A percentile compares a stretch with the other conserved stretches of the same genome.
These are phyloP conservation scores for Fusarium succisae DNA, from an alignment of 2,329 filamentous ascomycete species.

Conservation along the genomic window DNA sequence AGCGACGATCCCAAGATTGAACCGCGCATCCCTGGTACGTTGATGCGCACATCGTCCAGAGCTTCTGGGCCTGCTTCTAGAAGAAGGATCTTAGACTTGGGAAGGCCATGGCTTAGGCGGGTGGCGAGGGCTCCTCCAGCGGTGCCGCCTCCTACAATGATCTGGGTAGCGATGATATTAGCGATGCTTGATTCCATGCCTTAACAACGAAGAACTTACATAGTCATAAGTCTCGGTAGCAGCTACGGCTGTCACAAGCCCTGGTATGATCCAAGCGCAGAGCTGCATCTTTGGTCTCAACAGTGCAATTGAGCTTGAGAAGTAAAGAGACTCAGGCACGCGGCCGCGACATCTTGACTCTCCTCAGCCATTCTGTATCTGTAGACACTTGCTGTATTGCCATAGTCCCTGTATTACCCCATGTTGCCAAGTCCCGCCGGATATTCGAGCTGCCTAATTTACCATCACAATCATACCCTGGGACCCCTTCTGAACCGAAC, in stretches of 20 bases:
- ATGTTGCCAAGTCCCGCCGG: not conserved
- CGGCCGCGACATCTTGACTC: rapidly evolving
- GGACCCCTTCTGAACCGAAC: not conserved
- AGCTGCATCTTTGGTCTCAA: not conserved
- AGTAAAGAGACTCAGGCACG: not conserved
- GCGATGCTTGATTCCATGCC: rapidly evolving
- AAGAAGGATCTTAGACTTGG: not conserved
- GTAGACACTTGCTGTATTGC: not conserved
- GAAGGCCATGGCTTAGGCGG: not conserved
- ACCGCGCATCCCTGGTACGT: not conserved
- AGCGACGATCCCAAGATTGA: not conserved
- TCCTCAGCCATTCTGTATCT: not conserved
- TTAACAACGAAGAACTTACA: rapidly evolving
- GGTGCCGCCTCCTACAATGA: not conserved
- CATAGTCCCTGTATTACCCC: not conserved
- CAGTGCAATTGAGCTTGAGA: rapidly evolving
- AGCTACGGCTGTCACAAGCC: not conserved
- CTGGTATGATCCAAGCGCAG: not conserved
- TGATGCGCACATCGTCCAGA: not conserved
- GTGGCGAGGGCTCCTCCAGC: not conserved
- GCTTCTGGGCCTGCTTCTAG: not conserved
- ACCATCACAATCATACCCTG: not conserved
- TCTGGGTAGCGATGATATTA: rapidly evolving
- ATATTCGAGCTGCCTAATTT: not conserved
- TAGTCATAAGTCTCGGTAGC: not conserved